Evolutionary conservation across 2,329 filamentous ascomycete species (phyloP), one percentile per base, ranked within the genome.

Genomic region (Fusarium transvaalense): DNA sequence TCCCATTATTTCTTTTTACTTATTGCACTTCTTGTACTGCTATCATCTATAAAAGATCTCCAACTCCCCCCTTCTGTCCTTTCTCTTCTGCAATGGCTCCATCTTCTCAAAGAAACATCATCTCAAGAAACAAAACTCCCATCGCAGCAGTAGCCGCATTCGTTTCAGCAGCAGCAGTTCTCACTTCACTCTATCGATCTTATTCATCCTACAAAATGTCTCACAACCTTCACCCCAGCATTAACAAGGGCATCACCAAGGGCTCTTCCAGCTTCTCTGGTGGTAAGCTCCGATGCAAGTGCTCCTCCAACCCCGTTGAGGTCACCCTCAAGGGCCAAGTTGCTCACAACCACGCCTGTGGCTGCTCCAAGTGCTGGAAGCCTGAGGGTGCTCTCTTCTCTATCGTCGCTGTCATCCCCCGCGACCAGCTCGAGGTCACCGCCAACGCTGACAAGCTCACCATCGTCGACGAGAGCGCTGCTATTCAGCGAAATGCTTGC

Each of bases 291-390:
- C 81, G 81, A 76, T 91, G 89, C 82, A 84, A 85, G 72, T 92
- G 89, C 81, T 56, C 78, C 13, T 79, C 71, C 65, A 76, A 84
- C 76, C 85, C 84, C 27, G 86, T 91, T 61, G 84, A 88, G 72
- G 82, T 91, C 23, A 83, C 82, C 0, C 82, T 91, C 38, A 76
- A 72, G 60, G 80, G 84, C 75, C 87, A 91, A 71, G 85, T 92
- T 57, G 80, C 83, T 3, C 88, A 91, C 82, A 91, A 92, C 82
- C 89, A 92, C 79, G 88, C 87, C 56, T 91, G 89, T 78, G 89
- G 89, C 66, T 91, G 89, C 80, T 90, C 88, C 56, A 89, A 91
- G 77, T 91, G 89, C 84, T 92, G 88, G 88, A 92, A 91, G 78
- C 89, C 89, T 7, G 60, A 78, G 3, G 87, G 87, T 31, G 83